A percentile compares a stretch with the other conserved stretches of the same genome.
phyloP scores from a whole-genome alignment of 257 asterid species.

The Coffea canephora region DNA sequence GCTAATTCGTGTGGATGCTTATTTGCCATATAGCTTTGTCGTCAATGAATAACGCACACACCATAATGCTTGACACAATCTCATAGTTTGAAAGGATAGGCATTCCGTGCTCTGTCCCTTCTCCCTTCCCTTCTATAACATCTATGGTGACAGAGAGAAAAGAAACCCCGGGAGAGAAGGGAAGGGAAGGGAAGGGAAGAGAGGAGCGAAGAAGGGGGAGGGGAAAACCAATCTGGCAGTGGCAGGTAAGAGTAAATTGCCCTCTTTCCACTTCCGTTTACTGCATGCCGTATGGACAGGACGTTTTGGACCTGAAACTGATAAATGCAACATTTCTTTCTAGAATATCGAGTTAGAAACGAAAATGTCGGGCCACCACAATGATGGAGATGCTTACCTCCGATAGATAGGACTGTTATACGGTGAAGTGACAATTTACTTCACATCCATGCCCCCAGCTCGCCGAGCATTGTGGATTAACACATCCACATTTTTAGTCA shows the following conservation, averaged over 20 bases:
- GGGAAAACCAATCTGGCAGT: too few relatives aligned
- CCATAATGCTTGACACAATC: too few relatives aligned
- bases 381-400: background rate
- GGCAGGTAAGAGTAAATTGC: background rate
- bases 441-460: background rate
- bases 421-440: background rate
- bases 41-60: too few relatives aligned
- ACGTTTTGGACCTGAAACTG: background rate
- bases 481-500: background rate
- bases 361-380: background rate
- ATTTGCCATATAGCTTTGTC: too few relatives aligned
- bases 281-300: too few relatives aligned
- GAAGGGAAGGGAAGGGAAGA: too few relatives aligned
- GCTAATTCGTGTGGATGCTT: too few relatives aligned
- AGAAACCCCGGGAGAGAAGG: too few relatives aligned
- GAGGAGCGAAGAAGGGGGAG: too few relatives aligned
- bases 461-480: background rate
- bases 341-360: background rate
- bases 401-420: background rate
- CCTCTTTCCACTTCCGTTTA: background rate
- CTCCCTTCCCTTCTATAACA: background rate
- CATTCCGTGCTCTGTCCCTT: background rate
- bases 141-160: too few relatives aligned
- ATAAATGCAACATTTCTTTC: constrained; percentile 1
- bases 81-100: background rate